Percentiles rank a stretch among this genome's conserved stretches.
phyloP scores from a whole-genome alignment of 305 asterid species.

The Rubia tinctorum region DNA sequence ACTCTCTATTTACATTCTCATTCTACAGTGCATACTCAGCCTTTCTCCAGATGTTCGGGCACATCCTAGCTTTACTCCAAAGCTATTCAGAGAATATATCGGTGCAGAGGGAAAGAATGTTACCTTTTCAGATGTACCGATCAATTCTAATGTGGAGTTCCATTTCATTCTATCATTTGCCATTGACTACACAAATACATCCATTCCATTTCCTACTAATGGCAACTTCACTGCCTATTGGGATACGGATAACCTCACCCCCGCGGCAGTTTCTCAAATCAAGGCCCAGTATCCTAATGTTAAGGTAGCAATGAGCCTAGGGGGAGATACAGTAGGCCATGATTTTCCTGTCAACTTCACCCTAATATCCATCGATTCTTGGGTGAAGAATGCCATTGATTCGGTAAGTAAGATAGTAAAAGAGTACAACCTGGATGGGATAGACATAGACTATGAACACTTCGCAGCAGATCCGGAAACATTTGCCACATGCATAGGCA shows the following conservation, averaged over 20 bases:
- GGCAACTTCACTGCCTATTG: slow-evolving; percentile 51
- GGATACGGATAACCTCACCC: slow-evolving; percentile 50
- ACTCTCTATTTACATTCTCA: slow-evolving; percentile 25
- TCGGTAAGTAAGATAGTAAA: slow-evolving; percentile 16
- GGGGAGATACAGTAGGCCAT: slow-evolving; percentile 12
- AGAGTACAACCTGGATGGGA: slow-evolving; percentile 24
- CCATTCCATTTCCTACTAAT: slow-evolving; percentile 48
- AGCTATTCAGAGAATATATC: slow-evolving; percentile 36
- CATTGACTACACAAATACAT: slow-evolving; percentile 50
- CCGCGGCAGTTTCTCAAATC: slow-evolving; percentile 46
- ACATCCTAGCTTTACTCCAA: slow-evolving; percentile 27
- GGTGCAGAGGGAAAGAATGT: slow-evolving; percentile 60
- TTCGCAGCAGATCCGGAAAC: slow-evolving; percentile 53
- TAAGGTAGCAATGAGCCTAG: slow-evolving; percentile 65
- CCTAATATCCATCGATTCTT: slow-evolving; percentile 10
- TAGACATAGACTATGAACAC: slow-evolving; percentile 29
- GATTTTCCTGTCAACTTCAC: slow-evolving; percentile 6
- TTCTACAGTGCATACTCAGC: slow-evolving; percentile 26
- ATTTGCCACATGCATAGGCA: slow-evolving; percentile 61
- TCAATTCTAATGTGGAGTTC: slow-evolving; percentile 43
- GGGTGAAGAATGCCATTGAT: slow-evolving; percentile 17
- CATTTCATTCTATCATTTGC: slow-evolving; percentile 75
- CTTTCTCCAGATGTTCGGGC: slow-evolving; percentile 13
- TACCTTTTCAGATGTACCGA: slow-evolving; percentile 55
- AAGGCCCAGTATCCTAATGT: slow-evolving; percentile 48